Base-by-base conservation (phyloP, 805 yeast genomes). In the Sungouiozyma intestinalis region DNA sequence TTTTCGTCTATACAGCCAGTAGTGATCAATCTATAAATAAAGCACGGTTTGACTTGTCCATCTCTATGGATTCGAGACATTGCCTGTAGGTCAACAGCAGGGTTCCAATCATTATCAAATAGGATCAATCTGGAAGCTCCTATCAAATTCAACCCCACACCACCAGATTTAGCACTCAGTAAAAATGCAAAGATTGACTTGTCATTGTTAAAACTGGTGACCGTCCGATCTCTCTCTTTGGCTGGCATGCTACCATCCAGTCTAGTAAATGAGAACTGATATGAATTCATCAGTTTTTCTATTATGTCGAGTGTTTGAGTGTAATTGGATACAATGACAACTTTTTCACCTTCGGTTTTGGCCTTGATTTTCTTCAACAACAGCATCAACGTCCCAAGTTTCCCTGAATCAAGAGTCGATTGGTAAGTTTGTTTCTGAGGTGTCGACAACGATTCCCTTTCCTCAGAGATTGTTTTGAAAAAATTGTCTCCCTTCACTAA, bases 61-160 rank as follows among this genome's bases (percentile, higher is more conserved):
- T 90, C 97, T 52, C 98, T 69, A 56, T 90, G 95, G 5, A 92
- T 79, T 48, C 98, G 67, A 1, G 97, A 95, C 94, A 90, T 85
- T 0, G 97, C 95, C 59, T 92, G 98, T 29, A 83, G 60, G 55
- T 92, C 98, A 11, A 81, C 72, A 0, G 96, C 77, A 0, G 98
- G 98, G 49, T 92, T 92, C 98, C 98, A 92, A 55, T 92, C 97
- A 48, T 92, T 85, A 57, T 92, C 98, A 55, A 85, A 82, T 17
- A 92, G 64, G 4, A 92, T 71, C 34, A 92, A 64, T 20, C 97
- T 50, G 0, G 94, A 85, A 0, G 94, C 98, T 0, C 97, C 98
- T 29, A 85, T 73, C 29, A 92, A 66, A 54, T 92, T 92, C 35
- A 92, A 67, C 0, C 98, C 98, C 45, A 83, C 79, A 0, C 98